These are phyloP conservation scores for Prunus davidiana DNA, from an alignment of 306 rosid species.

Conservation along the genomic window DNA sequence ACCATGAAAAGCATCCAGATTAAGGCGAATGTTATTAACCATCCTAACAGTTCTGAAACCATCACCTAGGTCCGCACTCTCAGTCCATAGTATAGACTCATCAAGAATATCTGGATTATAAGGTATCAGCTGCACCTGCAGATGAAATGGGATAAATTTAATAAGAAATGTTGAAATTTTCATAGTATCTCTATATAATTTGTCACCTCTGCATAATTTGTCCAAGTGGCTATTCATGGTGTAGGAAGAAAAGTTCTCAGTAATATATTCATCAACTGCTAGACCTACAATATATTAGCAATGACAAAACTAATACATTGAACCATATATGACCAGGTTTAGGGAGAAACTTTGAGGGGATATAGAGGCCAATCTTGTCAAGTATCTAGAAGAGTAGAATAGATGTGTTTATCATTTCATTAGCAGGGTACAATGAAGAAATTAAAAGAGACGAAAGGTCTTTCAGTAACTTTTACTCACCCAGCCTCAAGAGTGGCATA, in stretches of 20 bases:
- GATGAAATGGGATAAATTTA: constrained; percentile 1
- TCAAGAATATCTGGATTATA: constrained; percentile 62
- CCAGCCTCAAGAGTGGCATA: not conserved
- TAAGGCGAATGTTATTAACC: constrained; percentile 72
- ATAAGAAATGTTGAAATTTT: not conserved
- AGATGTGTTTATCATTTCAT: not conserved
- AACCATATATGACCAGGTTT: not conserved
- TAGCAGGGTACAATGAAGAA: not conserved
- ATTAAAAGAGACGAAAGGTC: not conserved
- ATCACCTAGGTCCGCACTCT: constrained; percentile 63
- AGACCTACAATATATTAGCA: not conserved
- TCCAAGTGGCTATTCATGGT: not conserved
- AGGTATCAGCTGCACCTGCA: constrained; percentile 62
- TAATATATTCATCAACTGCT: not conserved
- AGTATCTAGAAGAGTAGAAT: not conserved
- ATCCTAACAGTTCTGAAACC: constrained; percentile 69
- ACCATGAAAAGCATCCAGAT: constrained; percentile 79
- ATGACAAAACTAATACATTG: not conserved
- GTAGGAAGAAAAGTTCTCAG: not conserved
- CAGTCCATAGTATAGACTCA: constrained; percentile 76
- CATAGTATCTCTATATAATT: not conserved
- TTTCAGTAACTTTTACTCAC: not conserved
- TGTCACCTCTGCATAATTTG: not conserved
- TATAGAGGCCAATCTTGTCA: not conserved
- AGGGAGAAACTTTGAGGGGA: no score